These are phyloP conservation scores for Bipolaris cookei DNA, from an alignment of 2,329 filamentous ascomycete genomes.

Conservation along the genomic window DNA sequence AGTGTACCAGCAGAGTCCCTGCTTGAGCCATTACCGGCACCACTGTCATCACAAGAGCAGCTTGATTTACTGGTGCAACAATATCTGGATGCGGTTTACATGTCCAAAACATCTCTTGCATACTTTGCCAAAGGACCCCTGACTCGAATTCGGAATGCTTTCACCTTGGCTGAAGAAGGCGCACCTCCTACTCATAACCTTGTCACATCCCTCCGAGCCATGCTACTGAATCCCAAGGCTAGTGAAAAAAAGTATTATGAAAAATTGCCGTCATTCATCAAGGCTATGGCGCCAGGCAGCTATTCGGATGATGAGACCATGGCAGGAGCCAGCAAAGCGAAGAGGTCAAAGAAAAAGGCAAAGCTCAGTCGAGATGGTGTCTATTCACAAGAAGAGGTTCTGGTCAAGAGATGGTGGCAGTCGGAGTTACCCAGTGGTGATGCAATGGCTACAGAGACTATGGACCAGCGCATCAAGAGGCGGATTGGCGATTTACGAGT, in stretches of 20 bases:
- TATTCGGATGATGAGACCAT: constrained; percentile 52
- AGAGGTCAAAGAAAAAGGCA: constrained; percentile 53
- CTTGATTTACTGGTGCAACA: constrained; percentile 58
- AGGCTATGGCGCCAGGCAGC: constrained; percentile 58
- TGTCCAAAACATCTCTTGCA: constrained; percentile 72
- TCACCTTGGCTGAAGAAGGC: constrained; percentile 67
- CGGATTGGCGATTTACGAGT: constrained; percentile 71
- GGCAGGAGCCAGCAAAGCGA: constrained; percentile 46
- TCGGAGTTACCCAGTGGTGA: constrained; percentile 50
- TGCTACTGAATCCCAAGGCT: constrained; percentile 69
- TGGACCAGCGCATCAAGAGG: constrained; percentile 63
- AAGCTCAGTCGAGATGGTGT: constrained; percentile 71
- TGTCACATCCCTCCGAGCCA: constrained; percentile 70
- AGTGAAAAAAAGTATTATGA: constrained; percentile 84
- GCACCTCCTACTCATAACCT: constrained; percentile 68
- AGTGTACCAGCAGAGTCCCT: constrained; percentile 8
- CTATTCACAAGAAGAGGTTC: constrained; percentile 69
- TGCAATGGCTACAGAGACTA: constrained; percentile 38
- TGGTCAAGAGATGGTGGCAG: constrained; percentile 74
- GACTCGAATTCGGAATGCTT: constrained; percentile 74
- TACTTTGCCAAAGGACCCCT: constrained; percentile 86
- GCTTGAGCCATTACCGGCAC: constrained; percentile 9
- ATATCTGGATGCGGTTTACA: constrained; percentile 56
- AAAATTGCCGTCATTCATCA: constrained; percentile 68
- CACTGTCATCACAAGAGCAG: constrained; percentile 47